Base-by-base conservation (phyloP, 2,329 filamentous ascomycete genomes). In the Sclerotinia spermophila region DNA sequence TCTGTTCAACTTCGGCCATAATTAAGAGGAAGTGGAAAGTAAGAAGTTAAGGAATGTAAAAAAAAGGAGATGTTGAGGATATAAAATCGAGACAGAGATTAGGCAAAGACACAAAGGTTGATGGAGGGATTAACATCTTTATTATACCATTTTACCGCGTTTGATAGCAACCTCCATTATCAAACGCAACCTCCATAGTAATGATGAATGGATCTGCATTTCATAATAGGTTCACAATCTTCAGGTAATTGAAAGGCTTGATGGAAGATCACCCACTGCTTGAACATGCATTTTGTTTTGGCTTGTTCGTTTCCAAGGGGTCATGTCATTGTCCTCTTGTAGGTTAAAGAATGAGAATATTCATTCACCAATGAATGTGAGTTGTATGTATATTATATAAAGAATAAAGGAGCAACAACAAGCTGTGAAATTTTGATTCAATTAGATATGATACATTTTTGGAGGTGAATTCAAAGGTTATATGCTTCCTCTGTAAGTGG, bases 51-150 rank as follows among this genome's bases (percentile, higher is more conserved):
- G 40, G 40, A 27, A 33, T 68, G 44, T 68, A 51, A n/a, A 53
- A 60, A 38, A 33, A 61, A 48, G 55, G n/a, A 61, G 44, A 42
- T 61, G 19, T 19, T 30, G 44, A 51, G 44, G n/a, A 68, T 62
- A 62, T 62, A 33, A 51, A 51, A 62, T 62, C 42, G 5, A 51
- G 40, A 62, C 55, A 53, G 53, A 27, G 33, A 53, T 19, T 30
- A 38, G 38, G 40, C 33, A 68, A 68, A 68, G 44, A 68, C 56
- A 62, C 55, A 62, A 68, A 68, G 44, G 56, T 17, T 45, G 33
- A 62, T 61, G 17, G 27, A 44, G 19, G 19, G 38, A 11, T 33
- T 27, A 10, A 30, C 19, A 61, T 61, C 44, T 68, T 68, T 33
- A 62, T 68, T 11, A 21, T 24, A 30, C 33, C n/a, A 62, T 42